These are phyloP conservation scores for Mrakia frigida DNA, from an alignment of 768 basidiomycete genomes.

Conservation along the genomic window DNA sequence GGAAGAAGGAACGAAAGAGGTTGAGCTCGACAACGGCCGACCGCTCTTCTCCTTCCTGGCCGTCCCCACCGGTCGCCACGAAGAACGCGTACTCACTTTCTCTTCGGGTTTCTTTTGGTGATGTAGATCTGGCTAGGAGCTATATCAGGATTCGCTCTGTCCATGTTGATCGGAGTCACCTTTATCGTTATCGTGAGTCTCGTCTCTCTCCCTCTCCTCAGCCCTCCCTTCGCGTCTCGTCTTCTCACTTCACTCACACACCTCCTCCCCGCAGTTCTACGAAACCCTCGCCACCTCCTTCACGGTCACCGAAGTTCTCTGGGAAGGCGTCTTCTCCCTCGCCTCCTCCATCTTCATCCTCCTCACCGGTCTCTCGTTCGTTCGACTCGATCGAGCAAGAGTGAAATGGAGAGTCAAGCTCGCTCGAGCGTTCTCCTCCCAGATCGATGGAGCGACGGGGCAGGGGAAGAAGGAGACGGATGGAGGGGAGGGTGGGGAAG, in stretches of 20 bases:
- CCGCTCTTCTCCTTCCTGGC: background rate
- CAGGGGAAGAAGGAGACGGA: background rate
- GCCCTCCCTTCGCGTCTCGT: background rate
- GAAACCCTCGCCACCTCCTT: conserved; percentile 24
- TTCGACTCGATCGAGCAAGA: conserved; percentile 26
- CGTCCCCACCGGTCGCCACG: background rate
- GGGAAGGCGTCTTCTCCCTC: conserved; percentile 30
- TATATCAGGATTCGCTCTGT: conserved; percentile 15
- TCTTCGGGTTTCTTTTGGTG: no score
- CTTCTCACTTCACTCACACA: background rate
- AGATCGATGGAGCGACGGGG: background rate
- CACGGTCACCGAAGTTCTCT: conserved; percentile 23
- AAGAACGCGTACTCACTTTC: background rate
- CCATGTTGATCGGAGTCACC: conserved; percentile 19
- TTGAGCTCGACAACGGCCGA: background rate
- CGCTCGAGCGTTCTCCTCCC: conserved; percentile 5
- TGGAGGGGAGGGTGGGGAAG: background rate
- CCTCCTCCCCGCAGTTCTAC: conserved; percentile 22
- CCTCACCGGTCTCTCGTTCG: conserved; percentile 30
- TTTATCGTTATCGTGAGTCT: conserved; percentile 22
- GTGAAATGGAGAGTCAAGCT: conserved; percentile 33
- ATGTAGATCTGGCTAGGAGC: conserved; percentile 31
- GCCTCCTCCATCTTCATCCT: conserved; percentile 29
- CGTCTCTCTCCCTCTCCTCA: background rate
- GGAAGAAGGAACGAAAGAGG: no score